These are phyloP conservation scores for Stipa capillata DNA, from an alignment of 176 grass and related monocot genomes.

Conservation along the genomic window DNA sequence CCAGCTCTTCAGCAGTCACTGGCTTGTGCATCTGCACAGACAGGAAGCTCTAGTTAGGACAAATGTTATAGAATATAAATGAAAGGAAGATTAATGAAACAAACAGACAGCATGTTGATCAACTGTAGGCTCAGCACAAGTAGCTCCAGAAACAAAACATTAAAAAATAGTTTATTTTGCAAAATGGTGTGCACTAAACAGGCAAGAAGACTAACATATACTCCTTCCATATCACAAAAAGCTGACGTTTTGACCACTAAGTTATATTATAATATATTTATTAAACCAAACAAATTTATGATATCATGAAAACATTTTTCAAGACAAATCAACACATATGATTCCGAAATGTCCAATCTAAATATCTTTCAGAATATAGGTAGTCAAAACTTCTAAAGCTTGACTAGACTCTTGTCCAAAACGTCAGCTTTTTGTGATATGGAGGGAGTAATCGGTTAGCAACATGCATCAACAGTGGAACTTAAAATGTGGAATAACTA, in stretches of 20 bases:
- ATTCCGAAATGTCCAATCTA: too few species aligned
- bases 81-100: background rate
- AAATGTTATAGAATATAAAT: background rate
- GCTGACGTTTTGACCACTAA: too few species aligned
- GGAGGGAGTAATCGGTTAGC: too few species aligned
- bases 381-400: too few species aligned
- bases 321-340: too few species aligned
- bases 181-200: background rate
- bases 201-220: background rate
- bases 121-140: background rate
- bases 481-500: background rate
- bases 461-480: background rate
- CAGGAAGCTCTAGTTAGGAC: constrained; percentile 18
- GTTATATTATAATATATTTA: too few species aligned
- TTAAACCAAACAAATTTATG: too few species aligned
- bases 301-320: too few species aligned
- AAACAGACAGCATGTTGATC: background rate
- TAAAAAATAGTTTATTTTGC: background rate
- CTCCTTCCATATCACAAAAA: too few species aligned
- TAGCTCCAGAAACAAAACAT: background rate
- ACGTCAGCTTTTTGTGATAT: too few species aligned
- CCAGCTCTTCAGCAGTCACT: constrained; percentile 62
- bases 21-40: constrained; percentile 79
- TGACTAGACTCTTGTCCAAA: too few species aligned
- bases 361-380: too few species aligned